A percentile compares a stretch with the other conserved stretches of the same genome.
Evolutionary conservation across 768 basidiomycete species (phyloP).

Genomic region (Hypholoma sublateritium): DNA sequence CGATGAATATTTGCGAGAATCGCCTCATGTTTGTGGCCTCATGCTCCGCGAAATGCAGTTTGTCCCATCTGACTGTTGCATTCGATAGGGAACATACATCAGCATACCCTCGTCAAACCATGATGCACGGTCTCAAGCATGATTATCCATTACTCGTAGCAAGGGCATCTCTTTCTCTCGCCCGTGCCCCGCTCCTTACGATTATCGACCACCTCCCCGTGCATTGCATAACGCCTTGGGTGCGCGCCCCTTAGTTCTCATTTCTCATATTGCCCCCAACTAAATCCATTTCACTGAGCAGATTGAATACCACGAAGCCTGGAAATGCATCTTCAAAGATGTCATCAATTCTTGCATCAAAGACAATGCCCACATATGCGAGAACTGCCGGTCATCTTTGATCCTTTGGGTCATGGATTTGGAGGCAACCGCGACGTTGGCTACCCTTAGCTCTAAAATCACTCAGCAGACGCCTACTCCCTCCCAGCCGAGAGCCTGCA

Average conservation of each 20-base stretch:
- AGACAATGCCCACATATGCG: background rate
- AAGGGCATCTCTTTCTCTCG: background rate
- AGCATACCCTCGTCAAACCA: background rate
- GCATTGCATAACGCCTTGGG: background rate
- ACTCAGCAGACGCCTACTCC: background rate
- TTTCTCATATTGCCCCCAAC: background rate
- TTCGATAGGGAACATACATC: background rate
- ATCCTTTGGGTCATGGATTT: background rate
- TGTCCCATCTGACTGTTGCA: background rate
- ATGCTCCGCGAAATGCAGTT: background rate
- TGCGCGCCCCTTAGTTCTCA: background rate
- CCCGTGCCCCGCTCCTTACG: background rate
- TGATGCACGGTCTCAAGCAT: background rate
- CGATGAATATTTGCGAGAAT: constrained; percentile 1
- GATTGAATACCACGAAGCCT: background rate
- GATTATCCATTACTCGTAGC: background rate
- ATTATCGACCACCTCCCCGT: background rate
- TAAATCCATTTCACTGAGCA: background rate
- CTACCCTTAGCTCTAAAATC: background rate
- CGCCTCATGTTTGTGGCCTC: background rate
- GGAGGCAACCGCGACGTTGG: background rate
- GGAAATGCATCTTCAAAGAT: background rate
- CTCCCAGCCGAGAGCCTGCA: background rate
- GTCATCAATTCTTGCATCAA: background rate
- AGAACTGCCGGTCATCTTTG: background rate